Percentiles rank a stretch among this genome's conserved stretches.
Evolutionary conservation across 2,329 filamentous ascomycete genomes (phyloP).

Genomic region (Leptodontidium sp.): DNA sequence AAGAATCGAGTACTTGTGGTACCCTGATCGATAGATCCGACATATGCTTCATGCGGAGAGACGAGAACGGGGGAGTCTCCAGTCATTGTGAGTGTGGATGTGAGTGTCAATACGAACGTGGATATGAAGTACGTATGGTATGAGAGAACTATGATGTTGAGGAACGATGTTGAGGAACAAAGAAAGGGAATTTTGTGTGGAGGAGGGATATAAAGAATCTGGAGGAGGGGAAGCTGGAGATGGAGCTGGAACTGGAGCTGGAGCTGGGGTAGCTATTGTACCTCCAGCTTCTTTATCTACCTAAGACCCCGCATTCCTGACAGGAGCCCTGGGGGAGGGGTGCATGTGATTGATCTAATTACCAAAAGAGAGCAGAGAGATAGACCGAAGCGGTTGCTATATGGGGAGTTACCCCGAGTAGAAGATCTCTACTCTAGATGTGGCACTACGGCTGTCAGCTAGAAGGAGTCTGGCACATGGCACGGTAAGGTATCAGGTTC

Average conservation of each 20-base stretch:
- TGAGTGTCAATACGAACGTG: background rate
- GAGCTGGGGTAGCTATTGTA: slow-evolving; percentile 17
- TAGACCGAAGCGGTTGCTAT: background rate
- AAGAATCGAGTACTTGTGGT: slow-evolving; percentile 91
- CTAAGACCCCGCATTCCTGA: slow-evolving; percentile 19
- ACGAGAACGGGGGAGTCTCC: slow-evolving; percentile 30
- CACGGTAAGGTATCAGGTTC: background rate
- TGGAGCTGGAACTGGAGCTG: too few relatives aligned
- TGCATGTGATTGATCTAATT: slow-evolving; percentile 24
- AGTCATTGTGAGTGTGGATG: slow-evolving; percentile 4
- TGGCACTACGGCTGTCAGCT: slow-evolving; percentile 12
- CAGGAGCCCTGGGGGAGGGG: slow-evolving; percentile 16
- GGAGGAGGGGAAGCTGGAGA: background rate
- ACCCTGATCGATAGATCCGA: slow-evolving; percentile 86
- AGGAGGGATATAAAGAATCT: background rate
- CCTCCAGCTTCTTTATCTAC: slow-evolving; percentile 12
- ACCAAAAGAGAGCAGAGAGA: background rate
- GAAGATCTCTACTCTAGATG: background rate
- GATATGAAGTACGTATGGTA: background rate
- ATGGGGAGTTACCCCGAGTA: slow-evolving; percentile 8
- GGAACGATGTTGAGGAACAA: slow-evolving; percentile 1
- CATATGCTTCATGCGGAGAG: slow-evolving; percentile 26
- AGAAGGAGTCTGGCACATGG: background rate
- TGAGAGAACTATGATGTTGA: background rate
- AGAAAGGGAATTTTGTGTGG: background rate